Conservation (phyloP, 805 yeast genomes). For the Schwanniomyces vanrijiae region DNA sequence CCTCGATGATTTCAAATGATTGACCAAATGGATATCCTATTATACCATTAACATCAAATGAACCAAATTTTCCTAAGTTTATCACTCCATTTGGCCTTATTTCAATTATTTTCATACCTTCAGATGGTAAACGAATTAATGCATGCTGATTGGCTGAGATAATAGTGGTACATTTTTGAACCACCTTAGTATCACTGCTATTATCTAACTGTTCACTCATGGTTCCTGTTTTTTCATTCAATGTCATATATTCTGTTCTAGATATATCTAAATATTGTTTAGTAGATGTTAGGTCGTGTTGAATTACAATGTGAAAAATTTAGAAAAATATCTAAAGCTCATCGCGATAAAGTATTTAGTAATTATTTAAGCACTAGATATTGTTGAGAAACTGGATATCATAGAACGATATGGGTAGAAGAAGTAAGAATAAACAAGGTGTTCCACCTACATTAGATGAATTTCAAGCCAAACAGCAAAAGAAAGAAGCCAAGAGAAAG, state of each 20-base stretch:
- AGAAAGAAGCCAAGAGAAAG: slow-evolving; percentile 40
- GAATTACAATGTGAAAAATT: slow-evolving; percentile 7
- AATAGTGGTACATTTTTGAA: slow-evolving; percentile 20
- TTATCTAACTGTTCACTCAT: neutral
- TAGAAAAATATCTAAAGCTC: slow-evolving; percentile 7
- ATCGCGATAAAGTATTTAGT: slow-evolving; percentile 4
- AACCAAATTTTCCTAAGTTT: slow-evolving; percentile 88
- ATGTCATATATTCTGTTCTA: neutral
- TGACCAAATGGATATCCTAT: slow-evolving; percentile 86
- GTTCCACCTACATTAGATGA: slow-evolving; percentile 90
- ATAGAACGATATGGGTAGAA: slow-evolving; percentile 72
- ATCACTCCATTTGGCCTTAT: slow-evolving; percentile 60
- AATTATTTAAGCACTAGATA: neutral
- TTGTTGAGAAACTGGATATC: neutral
- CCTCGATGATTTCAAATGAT: slow-evolving; percentile 78
- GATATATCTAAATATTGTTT: neutral
- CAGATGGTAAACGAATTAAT: slow-evolving; percentile 78
- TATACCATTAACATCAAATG: slow-evolving; percentile 70
- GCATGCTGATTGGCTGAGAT: slow-evolving; percentile 55
- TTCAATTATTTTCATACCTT: slow-evolving; percentile 70
- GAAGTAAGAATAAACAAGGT: slow-evolving; percentile 89
- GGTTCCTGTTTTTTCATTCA: neutral
- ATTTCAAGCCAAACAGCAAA: slow-evolving; percentile 49
- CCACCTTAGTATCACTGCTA: neutral
- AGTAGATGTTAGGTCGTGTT: slow-evolving; percentile 7